These are phyloP conservation scores for Tulasnella sp. DNA, from an alignment of 768 basidiomycete species.

Conservation along the genomic window DNA sequence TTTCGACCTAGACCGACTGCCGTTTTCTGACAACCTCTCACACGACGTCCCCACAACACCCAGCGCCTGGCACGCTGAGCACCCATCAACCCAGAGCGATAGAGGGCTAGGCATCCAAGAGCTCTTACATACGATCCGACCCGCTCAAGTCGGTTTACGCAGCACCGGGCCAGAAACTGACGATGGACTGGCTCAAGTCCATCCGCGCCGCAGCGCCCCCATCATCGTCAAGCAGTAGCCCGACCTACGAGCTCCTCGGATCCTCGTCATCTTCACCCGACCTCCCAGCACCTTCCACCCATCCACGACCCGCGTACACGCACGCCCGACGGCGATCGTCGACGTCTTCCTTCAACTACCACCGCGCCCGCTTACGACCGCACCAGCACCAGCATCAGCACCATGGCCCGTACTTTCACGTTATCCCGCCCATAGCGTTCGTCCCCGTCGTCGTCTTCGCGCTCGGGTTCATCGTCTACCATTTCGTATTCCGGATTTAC, in stretches of 20 bases:
- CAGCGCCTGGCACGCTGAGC: neutral
- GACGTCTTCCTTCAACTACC: neutral
- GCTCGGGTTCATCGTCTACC: constrained; percentile 13
- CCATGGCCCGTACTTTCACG: too few relatives aligned
- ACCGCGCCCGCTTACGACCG: neutral
- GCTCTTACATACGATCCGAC: neutral
- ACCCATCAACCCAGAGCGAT: neutral
- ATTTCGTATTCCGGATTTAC: constrained; percentile 13
- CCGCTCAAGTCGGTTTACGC: neutral
- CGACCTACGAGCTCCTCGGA: neutral
- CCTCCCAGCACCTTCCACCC: neutral
- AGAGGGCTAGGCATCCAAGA: too few relatives aligned
- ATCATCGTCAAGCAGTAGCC: neutral
- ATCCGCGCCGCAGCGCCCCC: neutral
- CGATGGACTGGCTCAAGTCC: neutral
- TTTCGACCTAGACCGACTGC: neutral
- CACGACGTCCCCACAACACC: neutral
- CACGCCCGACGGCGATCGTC: neutral
- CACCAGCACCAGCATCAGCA: too few relatives aligned
- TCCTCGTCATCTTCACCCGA: neutral
- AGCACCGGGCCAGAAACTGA: neutral
- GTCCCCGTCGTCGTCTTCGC: constrained; percentile 8
- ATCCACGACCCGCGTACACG: neutral
- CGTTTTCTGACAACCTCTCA: neutral
- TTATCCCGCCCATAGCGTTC: neutral